Conservation (phyloP, 2,329 filamentous ascomycete genomes). For the Alternaria panax region DNA sequence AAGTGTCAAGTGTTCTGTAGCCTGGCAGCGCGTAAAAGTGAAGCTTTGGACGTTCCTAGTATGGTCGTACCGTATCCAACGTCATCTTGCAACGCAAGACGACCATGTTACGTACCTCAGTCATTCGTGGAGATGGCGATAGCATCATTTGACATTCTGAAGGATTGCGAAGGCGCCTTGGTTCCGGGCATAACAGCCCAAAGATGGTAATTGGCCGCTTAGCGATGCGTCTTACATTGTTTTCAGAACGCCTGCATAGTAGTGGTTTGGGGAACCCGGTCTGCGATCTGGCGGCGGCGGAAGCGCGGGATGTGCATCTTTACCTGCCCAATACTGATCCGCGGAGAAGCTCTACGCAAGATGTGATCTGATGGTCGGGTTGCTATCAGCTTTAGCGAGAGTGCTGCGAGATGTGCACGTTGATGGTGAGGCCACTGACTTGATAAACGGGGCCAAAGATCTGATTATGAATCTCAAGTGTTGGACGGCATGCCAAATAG, state of each 20-base stretch:
- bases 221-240: conserved; percentile 7
- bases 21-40: conserved; percentile 10
- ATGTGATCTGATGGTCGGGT: background rate
- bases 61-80: conserved; percentile 9
- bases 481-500: conserved; percentile 15
- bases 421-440: background rate
- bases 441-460: background rate
- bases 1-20: conserved; percentile 1
- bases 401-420: background rate
- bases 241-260: conserved; percentile 11
- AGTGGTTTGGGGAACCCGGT: conserved; percentile 18
- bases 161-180: background rate
- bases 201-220: conserved; percentile 18
- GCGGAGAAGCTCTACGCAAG: conserved; percentile 15
- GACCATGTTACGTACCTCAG: conserved; percentile 14
- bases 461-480: conserved; percentile 2
- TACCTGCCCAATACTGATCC: conserved; percentile 8
- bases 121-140: conserved; percentile 9
- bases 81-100: background rate
- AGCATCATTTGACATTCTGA: background rate
- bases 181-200: background rate
- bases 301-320: conserved; percentile 22
- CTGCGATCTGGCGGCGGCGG: conserved; percentile 14
- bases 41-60: conserved; percentile 23
- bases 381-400: conserved; percentile 5